Conservation (phyloP, 75 land plant species). For the Sequoia sempervirens region DNA sequence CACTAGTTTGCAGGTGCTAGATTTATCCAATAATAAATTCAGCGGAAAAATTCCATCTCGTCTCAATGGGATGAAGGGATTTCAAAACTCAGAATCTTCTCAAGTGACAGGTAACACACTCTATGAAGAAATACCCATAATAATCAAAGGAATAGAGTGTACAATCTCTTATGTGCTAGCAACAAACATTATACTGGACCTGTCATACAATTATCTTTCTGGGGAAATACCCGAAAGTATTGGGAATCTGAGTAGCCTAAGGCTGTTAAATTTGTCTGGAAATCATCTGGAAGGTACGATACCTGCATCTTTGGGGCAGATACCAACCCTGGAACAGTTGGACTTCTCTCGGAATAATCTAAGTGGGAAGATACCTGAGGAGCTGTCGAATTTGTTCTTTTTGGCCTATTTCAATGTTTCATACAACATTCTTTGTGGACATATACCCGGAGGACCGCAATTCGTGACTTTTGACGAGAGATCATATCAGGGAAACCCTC, state of each 20-base stretch:
- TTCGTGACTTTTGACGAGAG: too few relatives aligned
- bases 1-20: conserved; percentile 7
- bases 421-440: too few relatives aligned
- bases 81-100: conserved; percentile 9
- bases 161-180: conserved; percentile 6
- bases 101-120: conserved; percentile 20
- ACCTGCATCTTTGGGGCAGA: conserved; percentile 15
- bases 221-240: conserved; percentile 25
- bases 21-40: conserved; percentile 18
- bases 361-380: too few relatives aligned
- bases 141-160: conserved; percentile 7
- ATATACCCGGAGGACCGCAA: too few relatives aligned
- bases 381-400: too few relatives aligned
- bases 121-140: conserved; percentile 12
- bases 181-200: neutral
- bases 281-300: conserved; percentile 26
- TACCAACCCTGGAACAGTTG: neutral
- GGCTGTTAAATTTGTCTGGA: conserved; percentile 20
- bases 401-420: too few relatives aligned
- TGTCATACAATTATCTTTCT: conserved; percentile 23
- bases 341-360: neutral
- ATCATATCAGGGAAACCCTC: neutral
- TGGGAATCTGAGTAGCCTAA: conserved; percentile 10
- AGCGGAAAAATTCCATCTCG: conserved; percentile 20
- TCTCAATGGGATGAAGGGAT: conserved; percentile 8